Base-by-base conservation (phyloP, 2,329 filamentous ascomycete genomes). In the Cytospora mali region DNA sequence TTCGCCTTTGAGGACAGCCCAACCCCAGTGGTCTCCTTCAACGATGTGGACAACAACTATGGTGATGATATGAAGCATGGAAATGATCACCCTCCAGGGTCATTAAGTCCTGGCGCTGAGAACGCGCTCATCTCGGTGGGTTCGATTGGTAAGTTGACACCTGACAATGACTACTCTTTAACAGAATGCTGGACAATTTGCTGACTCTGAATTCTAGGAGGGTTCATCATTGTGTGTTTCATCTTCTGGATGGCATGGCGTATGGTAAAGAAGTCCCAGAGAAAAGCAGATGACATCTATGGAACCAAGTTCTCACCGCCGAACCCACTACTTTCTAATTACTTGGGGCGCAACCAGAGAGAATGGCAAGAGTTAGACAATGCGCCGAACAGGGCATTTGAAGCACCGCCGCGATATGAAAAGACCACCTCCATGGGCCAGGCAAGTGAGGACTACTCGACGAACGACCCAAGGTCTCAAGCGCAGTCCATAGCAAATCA, bases 241-340 rank as follows among this genome's bases (percentile, higher is more conserved):
- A 62, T 82, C 27, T 68, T 68, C 9, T 83, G 79, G 79, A 71
- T 82, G 27, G 69, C 78, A 6, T 81, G 76, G 72, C 74, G 77
- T n/a, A 71, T 72, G 13, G 55, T 74, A 51, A 73, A 73, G 61
- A 76, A 73, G 66, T 69, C 72, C 9, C 75, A 70, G 56, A 67
- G 68, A 31, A 62, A 64, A 11, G 67, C 67, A 57, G 52, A 60
- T 28, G 55, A 64, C 21, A 68, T 42, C 14, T 55, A 64, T 16
- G 59, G 3, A 66, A 62, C 11, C 33, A 70, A 3, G 28, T 76
- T 6, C 64, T 72, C 6, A 69, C 70, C 55, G 75, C 42, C 71
- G 46, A 64, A 80, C 0, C 75, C 78, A 0, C 42, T 10, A 46
- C 11, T 18, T 4, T 2, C 31, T 10, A 33, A 13, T 33, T 75